These are phyloP conservation scores for Hymenoscyphus fraxineus DNA, from an alignment of 2,329 filamentous ascomycete genomes.

Conservation along the genomic window DNA sequence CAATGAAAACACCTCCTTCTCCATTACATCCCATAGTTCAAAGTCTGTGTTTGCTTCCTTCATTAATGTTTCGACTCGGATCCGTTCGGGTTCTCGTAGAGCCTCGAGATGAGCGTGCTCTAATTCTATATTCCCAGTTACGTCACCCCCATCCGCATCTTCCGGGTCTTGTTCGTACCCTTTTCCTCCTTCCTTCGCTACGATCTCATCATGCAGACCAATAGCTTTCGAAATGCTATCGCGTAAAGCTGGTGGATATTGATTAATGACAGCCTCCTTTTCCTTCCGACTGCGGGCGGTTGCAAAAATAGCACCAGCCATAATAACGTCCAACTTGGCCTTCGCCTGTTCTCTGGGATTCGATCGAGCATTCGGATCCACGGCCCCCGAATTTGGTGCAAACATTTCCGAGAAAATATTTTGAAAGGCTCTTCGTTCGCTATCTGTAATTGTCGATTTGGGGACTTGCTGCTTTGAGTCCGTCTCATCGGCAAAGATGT, in stretches of 20 bases:
- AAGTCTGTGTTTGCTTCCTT: slow-evolving; percentile 54
- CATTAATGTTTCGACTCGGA: slow-evolving; percentile 53
- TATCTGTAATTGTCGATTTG: slow-evolving; percentile 53
- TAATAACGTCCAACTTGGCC: slow-evolving; percentile 22
- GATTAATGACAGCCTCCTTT: slow-evolving; percentile 23
- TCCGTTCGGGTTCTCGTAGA: slow-evolving; percentile 43
- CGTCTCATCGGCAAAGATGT: slow-evolving; percentile 1
- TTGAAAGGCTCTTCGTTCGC: slow-evolving; percentile 48
- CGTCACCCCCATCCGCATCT: slow-evolving; percentile 13
- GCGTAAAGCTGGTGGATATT: slow-evolving; percentile 32
- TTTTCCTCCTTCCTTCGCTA: background rate
- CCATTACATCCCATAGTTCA: slow-evolving; percentile 64
- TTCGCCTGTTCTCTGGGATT: slow-evolving; percentile 15
- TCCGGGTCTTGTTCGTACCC: background rate
- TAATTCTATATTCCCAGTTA: slow-evolving; percentile 4
- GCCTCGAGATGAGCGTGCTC: slow-evolving; percentile 20
- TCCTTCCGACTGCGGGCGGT: slow-evolving; percentile 13
- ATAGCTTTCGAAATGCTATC: slow-evolving; percentile 32
- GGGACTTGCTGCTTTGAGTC: slow-evolving; percentile 21
- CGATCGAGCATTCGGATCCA: slow-evolving; percentile 8
- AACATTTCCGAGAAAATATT: slow-evolving; percentile 58
- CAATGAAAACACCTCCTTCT: slow-evolving; percentile 62
- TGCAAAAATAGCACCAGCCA: slow-evolving; percentile 17
- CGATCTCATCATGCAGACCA: slow-evolving; percentile 16
- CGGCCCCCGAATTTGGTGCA: slow-evolving; percentile 29